Percentiles rank a stretch among this genome's conserved stretches.
Conservation (phyloP, 1,139 yeast genomes). For the Suhomyces anneliseae region DNA sequence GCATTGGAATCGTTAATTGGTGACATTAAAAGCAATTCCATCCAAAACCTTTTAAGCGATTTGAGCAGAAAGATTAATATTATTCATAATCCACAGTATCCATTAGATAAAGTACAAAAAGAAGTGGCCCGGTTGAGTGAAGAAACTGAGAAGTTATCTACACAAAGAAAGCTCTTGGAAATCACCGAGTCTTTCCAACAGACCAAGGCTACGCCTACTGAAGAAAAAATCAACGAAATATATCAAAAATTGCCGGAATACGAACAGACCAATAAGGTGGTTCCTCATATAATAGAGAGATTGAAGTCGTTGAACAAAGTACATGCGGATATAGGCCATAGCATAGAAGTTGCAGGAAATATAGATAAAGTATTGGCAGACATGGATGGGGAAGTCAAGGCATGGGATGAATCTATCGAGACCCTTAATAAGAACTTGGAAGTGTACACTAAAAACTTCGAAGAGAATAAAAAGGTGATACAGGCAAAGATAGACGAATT, state of each 20-base stretch:
- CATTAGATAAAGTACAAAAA: constrained; percentile 22
- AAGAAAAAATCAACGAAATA: constrained; percentile 38
- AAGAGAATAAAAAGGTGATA: constrained; percentile 11
- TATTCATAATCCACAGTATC: constrained; percentile 38
- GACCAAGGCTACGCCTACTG: constrained; percentile 4
- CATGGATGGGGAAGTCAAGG: constrained; percentile 36
- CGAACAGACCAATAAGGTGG: constrained; percentile 28
- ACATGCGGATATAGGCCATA: constrained; percentile 40
- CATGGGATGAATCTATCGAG: constrained; percentile 43
- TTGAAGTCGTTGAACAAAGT: constrained; percentile 45
- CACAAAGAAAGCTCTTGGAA: constrained; percentile 17
- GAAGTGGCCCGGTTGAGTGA: constrained; percentile 19
- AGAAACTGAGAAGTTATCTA: constrained; percentile 20
- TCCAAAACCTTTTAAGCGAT: constrained; percentile 31
- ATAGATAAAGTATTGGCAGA: constrained; percentile 38
- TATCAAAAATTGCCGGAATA: constrained; percentile 38
- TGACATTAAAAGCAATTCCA: constrained; percentile 15
- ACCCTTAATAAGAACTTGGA: constrained; percentile 39
- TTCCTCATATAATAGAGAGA: constrained; percentile 46
- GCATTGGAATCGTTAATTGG: constrained; percentile 26
- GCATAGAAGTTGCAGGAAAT: constrained; percentile 25
- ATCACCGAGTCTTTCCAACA: constrained; percentile 14
- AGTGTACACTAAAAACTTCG: constrained; percentile 13
- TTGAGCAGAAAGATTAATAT: constrained; percentile 38
- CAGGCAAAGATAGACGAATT: constrained; percentile 9